A percentile compares a stretch with the other conserved stretches of the same genome.
These are phyloP conservation scores for Erigeron canadensis DNA, from an alignment of 129 eudicot genomes.

Conservation along the genomic window DNA sequence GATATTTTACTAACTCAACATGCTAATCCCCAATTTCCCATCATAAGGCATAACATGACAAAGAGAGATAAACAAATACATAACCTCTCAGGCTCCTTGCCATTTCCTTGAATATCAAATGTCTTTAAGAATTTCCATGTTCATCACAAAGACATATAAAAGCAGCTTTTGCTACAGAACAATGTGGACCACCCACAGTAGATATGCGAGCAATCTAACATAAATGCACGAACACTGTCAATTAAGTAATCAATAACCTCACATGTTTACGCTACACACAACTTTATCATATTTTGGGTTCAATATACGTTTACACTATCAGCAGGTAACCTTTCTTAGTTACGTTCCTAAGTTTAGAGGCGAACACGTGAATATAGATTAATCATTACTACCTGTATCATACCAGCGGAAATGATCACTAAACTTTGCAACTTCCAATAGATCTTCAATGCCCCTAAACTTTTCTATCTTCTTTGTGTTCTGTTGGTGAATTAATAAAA, in stretches of 20 bases:
- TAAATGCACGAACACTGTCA: neutral
- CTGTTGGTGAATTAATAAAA: too few relatives aligned
- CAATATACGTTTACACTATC: neutral
- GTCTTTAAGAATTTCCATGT: slow-evolving; percentile 65
- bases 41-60: neutral
- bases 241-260: neutral
- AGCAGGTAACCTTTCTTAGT: too few relatives aligned
- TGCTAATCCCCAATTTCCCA: neutral
- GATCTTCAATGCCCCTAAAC: too few relatives aligned
- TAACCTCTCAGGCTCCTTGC: slow-evolving; percentile 53
- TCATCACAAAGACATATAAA: slow-evolving; percentile 76
- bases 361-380: too few relatives aligned
- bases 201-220: slow-evolving; percentile 72
- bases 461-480: too few relatives aligned
- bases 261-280: neutral
- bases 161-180: slow-evolving; percentile 84
- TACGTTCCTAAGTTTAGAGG: too few relatives aligned
- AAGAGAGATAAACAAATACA: slow-evolving; percentile 7
- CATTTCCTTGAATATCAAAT: slow-evolving; percentile 54
- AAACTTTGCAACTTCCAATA: too few relatives aligned
- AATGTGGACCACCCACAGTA: slow-evolving; percentile 65
- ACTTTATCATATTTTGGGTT: slow-evolving; percentile 8
- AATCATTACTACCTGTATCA: too few relatives aligned
- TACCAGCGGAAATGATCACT: too few relatives aligned
- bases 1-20: neutral